Percentiles rank a stretch among this genome's conserved stretches.
Conservation (phyloP, 305 asterid genomes). For the Solanum aculeatissimum region DNA sequence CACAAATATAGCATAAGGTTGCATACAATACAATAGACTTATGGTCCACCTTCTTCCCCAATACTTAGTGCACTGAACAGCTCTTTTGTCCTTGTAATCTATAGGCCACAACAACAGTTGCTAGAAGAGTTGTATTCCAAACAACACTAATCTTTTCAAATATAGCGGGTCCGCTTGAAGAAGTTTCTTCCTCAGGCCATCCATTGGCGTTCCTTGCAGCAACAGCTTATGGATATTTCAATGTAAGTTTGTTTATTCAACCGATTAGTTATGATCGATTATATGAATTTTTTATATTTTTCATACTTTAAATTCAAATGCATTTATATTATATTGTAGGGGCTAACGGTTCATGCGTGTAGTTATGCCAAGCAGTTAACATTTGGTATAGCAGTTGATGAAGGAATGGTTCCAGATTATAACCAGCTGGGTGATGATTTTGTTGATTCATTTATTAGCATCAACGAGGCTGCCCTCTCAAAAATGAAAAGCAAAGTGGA, state of each 20-base stretch:
- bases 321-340: neutral
- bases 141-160: slow-evolving; percentile 19
- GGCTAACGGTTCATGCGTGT: slow-evolving; percentile 22
- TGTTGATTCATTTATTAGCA: slow-evolving; percentile 17
- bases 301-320: too few relatives aligned
- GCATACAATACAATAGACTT: too few relatives aligned
- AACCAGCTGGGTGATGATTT: slow-evolving; percentile 40
- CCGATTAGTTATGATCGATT: too few relatives aligned
- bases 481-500: neutral
- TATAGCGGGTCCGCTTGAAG: slow-evolving; percentile 20
- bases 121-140: neutral
- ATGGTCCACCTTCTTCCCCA: too few relatives aligned
- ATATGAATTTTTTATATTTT: neutral
- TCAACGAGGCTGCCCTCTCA: slow-evolving; percentile 23
- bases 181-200: slow-evolving; percentile 14
- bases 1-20: too few relatives aligned
- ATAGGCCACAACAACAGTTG: neutral
- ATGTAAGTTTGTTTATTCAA: slow-evolving; percentile 2
- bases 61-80: too few relatives aligned
- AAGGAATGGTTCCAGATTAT: slow-evolving; percentile 45
- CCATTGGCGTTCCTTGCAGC: slow-evolving; percentile 17
- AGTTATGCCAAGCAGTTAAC: slow-evolving; percentile 39
- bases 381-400: slow-evolving; percentile 39
- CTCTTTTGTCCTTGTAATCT: neutral
- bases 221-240: slow-evolving; percentile 21